Evolutionary conservation across 169 alveolate genomes (phyloP).

Genomic region (Plasmodium knowlesi): DNA sequence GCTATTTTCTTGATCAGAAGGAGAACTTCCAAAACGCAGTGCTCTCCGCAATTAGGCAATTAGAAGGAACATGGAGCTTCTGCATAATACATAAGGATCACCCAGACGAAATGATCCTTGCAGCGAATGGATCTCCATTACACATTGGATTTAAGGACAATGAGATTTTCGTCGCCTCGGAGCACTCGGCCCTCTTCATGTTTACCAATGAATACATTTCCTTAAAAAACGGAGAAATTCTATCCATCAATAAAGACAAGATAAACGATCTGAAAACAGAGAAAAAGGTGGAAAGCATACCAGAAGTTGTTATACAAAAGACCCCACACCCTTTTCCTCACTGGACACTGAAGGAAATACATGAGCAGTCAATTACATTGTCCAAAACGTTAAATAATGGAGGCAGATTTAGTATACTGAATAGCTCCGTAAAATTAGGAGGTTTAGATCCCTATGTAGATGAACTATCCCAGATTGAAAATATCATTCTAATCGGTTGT

Average conservation of each 20-base stretch:
- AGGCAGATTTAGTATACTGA: constrained; percentile 33
- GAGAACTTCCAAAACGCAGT: constrained; percentile 89
- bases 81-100: constrained; percentile 90
- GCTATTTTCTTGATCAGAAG: constrained; percentile 89
- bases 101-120: constrained; percentile 92
- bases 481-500: constrained; percentile 92
- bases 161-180: constrained; percentile 93
- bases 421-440: constrained; percentile 69
- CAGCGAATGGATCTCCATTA: constrained; percentile 95
- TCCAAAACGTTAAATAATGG: constrained; percentile 69
- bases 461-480: constrained; percentile 82
- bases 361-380: constrained; percentile 88
- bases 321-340: constrained; percentile 91
- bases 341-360: constrained; percentile 93
- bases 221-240: constrained; percentile 92
- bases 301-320: constrained; percentile 81
- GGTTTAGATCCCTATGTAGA: constrained; percentile 71
- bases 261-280: constrained; percentile 81
- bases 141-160: constrained; percentile 90
- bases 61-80: constrained; percentile 98
- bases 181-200: constrained; percentile 93
- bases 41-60: constrained; percentile 86
- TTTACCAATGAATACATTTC: constrained; percentile 93
- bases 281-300: constrained; percentile 47
- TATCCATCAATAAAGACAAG: constrained; percentile 85